Evolutionary conservation across 208 protist genomes (phyloP), one percentile per base, ranked within the genome.

Genomic region (Angomonas deanei): DNA sequence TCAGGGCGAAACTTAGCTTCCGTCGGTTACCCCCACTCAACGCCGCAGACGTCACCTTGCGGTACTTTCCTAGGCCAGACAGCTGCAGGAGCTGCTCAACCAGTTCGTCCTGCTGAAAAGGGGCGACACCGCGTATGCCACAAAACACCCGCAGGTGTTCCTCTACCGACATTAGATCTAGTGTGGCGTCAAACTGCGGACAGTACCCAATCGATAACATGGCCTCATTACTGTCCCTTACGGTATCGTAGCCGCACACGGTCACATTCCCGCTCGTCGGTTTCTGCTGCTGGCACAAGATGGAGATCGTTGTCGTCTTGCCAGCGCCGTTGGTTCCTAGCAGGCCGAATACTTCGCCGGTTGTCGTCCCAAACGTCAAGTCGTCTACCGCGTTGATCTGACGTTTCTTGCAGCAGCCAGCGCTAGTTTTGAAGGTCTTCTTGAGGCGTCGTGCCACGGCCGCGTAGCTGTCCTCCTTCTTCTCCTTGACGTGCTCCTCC

Each of bases 161-260:
- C n/a, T 83, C 53, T 13, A 81, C 77, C 15, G 92, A 97, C 2
- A 98, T 65, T 31, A 97, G 72, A 24, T 85, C 78, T 31, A 90
- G 88, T 1, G 92, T 66, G 10, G 96, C 76, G 68, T 97, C 93
- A 74, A 96, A 96, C 72, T 98, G 95, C 27, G 93, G 93, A 70
- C 95, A 98, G 28, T 97, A 91, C 33, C 96, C 96, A 36, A 97
- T 87, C 48, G 39, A 76, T 11, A 27, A 77, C 32, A 81, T 58
- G 24, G 76, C 78, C 19, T 75, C 42, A 19, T 52, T n/a, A 34
- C 68, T 70, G 19, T 84, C 31, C 0, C 60, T 50, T 10, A 78
- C 69, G 59, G 80, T 75, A 60, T 84, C 74, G 31, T 78, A 49
- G 24, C 82, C 80, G 33, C 74, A 75, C 24, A 90, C 63, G 52